Conservation (phyloP, 176 grass and related monocot genomes). For the Cymbopogon citratus region DNA sequence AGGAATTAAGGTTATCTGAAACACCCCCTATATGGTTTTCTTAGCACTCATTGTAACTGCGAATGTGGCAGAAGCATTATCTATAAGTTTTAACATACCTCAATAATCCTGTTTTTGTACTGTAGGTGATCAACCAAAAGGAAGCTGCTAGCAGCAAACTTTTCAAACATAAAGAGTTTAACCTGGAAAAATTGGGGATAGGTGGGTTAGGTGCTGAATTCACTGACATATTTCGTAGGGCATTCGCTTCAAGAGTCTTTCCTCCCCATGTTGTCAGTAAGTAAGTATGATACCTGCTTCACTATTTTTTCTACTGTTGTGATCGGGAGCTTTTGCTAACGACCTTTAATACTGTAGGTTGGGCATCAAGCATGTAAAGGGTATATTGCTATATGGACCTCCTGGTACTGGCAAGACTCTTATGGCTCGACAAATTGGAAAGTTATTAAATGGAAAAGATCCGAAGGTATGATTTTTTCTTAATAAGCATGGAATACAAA, state of each 20-base stretch:
- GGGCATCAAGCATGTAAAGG: conserved; percentile 95
- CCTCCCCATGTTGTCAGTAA: conserved; percentile 79
- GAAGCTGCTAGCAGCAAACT: conserved; percentile 97
- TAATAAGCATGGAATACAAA: conserved; percentile 5
- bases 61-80: neutral
- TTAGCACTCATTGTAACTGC: neutral
- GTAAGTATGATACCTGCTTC: conserved; percentile 32
- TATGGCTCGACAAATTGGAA: conserved; percentile 98
- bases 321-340: conserved; percentile 10
- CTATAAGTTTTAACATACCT: neutral
- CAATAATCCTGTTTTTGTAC: conserved; percentile 22
- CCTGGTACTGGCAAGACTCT: conserved; percentile 99
- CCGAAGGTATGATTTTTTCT: conserved; percentile 67
- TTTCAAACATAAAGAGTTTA: conserved; percentile 98
- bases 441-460: conserved; percentile 90
- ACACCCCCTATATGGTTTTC: conserved; percentile 14
- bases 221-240: conserved; percentile 94
- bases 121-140: conserved; percentile 86
- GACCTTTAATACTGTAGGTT: conserved; percentile 50
- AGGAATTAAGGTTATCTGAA: conserved; percentile 79
- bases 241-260: conserved; percentile 97
- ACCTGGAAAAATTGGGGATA: conserved; percentile 93
- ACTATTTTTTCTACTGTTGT: neutral
- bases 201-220: conserved; percentile 92
- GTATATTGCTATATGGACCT: conserved; percentile 87